Evolutionary conservation across 2,329 filamentous ascomycete species (phyloP), one percentile per base, ranked within the genome.

Genomic region (Penicillium sp.): DNA sequence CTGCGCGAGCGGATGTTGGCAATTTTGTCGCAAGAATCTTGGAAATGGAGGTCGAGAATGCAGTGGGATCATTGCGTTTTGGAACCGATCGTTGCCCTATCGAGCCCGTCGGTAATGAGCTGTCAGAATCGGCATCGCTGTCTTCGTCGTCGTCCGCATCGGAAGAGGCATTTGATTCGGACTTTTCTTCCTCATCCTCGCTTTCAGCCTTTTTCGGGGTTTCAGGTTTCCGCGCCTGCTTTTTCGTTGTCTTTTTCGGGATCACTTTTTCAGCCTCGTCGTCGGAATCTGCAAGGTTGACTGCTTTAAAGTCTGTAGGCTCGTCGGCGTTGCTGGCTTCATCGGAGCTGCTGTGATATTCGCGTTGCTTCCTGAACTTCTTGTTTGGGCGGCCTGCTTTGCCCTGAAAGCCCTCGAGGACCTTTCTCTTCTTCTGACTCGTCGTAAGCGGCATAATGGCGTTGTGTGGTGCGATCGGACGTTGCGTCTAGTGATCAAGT

Each of bases 21-120:
- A 98, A 84, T 79, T 98, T 98, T 54, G 92, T 94, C 60, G 88
- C 89, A 49, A 99, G 85, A 75, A 99, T 97, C 78, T 95, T 96
- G 69, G 91, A 90, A 71, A 99, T 92, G 55, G 93, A 97, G 1
- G 90, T 96, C 26, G 94, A 92, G 77, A 99, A 98, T 56, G 92
- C 93, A 66, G 85, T 83, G 3, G 95, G 93, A 77, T 99, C 94
- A 79, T 97, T 96, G 73, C 93, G 90, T 80, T 98, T 98, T 13
- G 78, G 68, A 9, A 78, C 66, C 8, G 69, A 55, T 64, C 69
- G 74, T 47, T 75, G 73, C 55, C 80, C 79, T 61, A 73, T 75
- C 51, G 77, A 78, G 55, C 77, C 76, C 45, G 78, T 79, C 21
- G 82, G 79, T 13, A 81, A 80, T 45, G 78, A 72, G 3, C 70